These are phyloP conservation scores for Lachancea sp. DNA, from an alignment of 805 yeast genomes.

Conservation along the genomic window DNA sequence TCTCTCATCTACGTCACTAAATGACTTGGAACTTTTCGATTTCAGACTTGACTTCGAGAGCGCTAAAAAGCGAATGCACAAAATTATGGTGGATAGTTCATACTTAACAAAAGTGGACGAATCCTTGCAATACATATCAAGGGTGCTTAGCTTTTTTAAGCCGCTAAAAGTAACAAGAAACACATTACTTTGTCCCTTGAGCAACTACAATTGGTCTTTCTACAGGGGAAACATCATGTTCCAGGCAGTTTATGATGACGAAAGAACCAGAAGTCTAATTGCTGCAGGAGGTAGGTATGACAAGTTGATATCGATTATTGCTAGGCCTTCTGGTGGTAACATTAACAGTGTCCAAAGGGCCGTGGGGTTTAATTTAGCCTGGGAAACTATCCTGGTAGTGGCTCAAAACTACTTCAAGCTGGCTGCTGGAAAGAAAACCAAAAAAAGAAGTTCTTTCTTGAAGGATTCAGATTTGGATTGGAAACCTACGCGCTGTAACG, in stretches of 20 bases:
- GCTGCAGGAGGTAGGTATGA: slow-evolving; percentile 97
- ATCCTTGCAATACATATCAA: slow-evolving; percentile 53
- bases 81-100: slow-evolving; percentile 70
- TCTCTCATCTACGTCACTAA: slow-evolving; percentile 73
- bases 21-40: slow-evolving; percentile 75
- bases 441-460: slow-evolving; percentile 32
- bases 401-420: slow-evolving; percentile 44
- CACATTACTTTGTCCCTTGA: slow-evolving; percentile 68
- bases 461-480: slow-evolving; percentile 39
- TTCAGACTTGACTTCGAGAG: slow-evolving; percentile 64
- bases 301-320: slow-evolving; percentile 54
- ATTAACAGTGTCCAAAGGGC: slow-evolving; percentile 43
- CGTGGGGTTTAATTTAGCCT: slow-evolving; percentile 82
- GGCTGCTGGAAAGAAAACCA: slow-evolving; percentile 27
- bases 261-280: slow-evolving; percentile 42
- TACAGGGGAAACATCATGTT: slow-evolving; percentile 83
- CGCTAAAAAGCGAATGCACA: slow-evolving; percentile 56
- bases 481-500: slow-evolving; percentile 69
- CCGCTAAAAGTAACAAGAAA: slow-evolving; percentile 54
- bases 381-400: slow-evolving; percentile 53
- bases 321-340: slow-evolving; percentile 45
- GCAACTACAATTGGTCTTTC: slow-evolving; percentile 75
- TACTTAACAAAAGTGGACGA: slow-evolving; percentile 53
- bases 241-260: slow-evolving; percentile 68
- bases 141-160: slow-evolving; percentile 48